Evolutionary conservation across 129 eudicot genomes (phyloP).

Genomic region (Lonicera japonica): DNA sequence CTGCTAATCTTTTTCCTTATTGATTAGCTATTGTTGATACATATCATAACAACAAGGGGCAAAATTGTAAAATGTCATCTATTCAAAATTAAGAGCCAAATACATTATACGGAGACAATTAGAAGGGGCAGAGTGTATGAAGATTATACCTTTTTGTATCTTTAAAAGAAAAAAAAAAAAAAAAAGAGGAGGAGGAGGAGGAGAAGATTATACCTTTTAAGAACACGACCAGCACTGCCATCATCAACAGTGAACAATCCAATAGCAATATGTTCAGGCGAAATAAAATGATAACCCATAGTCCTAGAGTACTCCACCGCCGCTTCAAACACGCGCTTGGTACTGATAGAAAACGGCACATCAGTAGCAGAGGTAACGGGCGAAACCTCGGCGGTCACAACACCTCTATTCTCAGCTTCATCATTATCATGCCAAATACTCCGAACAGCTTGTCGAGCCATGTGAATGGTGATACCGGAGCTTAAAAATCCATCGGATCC

Average conservation of each 20-base stretch:
- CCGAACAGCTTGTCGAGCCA: conserved; percentile 60
- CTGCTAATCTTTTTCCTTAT: too few relatives aligned
- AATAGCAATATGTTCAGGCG: conserved; percentile 79
- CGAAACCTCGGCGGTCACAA: neutral
- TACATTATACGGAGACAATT: too few relatives aligned
- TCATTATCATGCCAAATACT: conserved; percentile 48
- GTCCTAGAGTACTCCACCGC: conserved; percentile 88
- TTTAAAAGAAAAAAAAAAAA: too few relatives aligned
- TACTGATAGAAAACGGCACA: conserved; percentile 56
- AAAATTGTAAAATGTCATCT: too few relatives aligned
- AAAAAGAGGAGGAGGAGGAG: too few relatives aligned
- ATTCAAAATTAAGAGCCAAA: too few relatives aligned
- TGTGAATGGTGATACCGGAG: conserved; percentile 51
- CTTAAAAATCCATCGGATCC: conserved; percentile 56
- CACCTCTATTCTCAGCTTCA: conserved; percentile 10
- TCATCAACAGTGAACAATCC: conserved; percentile 89
- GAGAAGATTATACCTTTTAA: conserved; percentile 52
- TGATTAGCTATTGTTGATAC: neutral
- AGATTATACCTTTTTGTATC: conserved; percentile 56
- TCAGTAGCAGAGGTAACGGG: conserved; percentile 40
- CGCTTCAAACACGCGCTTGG: conserved; percentile 78
- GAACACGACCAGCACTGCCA: conserved; percentile 69
- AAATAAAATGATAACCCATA: conserved; percentile 72
- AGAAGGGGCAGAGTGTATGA: neutral
- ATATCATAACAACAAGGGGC: neutral